These are phyloP conservation scores for Erigeron philadelphicus DNA, from an alignment of 140 eudicot genomes.

Conservation along the genomic window DNA sequence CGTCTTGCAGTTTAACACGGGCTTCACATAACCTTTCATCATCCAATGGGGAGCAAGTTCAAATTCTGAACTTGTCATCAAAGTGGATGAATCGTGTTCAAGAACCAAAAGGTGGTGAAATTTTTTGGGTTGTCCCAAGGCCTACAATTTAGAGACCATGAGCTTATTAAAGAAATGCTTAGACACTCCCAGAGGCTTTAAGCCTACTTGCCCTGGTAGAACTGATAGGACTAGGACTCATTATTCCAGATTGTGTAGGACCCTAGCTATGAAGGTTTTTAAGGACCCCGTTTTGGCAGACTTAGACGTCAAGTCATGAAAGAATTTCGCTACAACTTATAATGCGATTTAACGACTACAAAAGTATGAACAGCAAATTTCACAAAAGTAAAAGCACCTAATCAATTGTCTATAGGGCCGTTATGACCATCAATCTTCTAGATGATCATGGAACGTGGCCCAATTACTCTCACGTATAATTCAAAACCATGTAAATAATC, in stretches of 20 bases:
- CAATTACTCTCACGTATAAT: slow-evolving; percentile 10
- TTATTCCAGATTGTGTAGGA: no score
- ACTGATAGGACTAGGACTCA: no score
- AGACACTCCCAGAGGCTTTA: no score
- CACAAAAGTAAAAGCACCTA: not conserved
- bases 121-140: slow-evolving; percentile 79
- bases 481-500: slow-evolving; percentile 3
- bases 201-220: no score
- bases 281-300: no score
- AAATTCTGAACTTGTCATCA: slow-evolving; percentile 67
- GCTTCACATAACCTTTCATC: slow-evolving; percentile 68
- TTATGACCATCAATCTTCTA: slow-evolving; percentile 19
- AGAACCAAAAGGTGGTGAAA: slow-evolving; percentile 88
- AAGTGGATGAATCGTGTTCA: slow-evolving; percentile 80
- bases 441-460: slow-evolving; percentile 16
- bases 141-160: slow-evolving; percentile 71
- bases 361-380: not conserved
- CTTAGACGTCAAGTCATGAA: no score
- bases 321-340: not conserved
- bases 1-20: slow-evolving; percentile 80
- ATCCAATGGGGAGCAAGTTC: slow-evolving; percentile 91
- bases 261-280: slow-evolving; percentile 27
- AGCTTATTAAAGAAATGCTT: slow-evolving; percentile 21
- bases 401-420: not conserved
- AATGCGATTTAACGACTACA: not conserved